phyloP scores from a whole-genome alignment of 2,329 filamentous ascomycete species.

The Cladosporium velox region DNA sequence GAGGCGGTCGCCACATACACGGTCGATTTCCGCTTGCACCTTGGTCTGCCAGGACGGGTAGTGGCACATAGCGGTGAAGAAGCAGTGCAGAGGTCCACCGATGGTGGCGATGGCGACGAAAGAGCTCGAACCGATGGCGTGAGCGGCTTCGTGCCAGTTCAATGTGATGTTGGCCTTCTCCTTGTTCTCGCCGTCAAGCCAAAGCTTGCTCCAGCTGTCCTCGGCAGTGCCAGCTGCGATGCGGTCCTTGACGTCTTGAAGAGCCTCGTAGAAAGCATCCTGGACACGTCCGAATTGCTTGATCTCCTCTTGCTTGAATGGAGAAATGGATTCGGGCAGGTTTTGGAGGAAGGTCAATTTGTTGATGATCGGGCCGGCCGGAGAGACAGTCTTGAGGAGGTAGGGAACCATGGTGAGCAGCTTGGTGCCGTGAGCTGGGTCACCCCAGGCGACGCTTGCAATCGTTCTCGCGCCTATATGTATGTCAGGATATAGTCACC shows the following conservation, averaged over 20 bases:
- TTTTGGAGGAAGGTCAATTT: slow-evolving; percentile 38
- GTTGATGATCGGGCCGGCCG: slow-evolving; percentile 38
- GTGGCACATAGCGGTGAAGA: slow-evolving; percentile 39
- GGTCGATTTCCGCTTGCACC: slow-evolving; percentile 37
- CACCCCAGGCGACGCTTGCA: slow-evolving; percentile 37
- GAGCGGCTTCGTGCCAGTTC: slow-evolving; percentile 38
- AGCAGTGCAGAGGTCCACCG: slow-evolving; percentile 37
- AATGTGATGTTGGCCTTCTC: slow-evolving; percentile 32
- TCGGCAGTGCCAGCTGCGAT: slow-evolving; percentile 28
- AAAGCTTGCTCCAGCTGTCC: slow-evolving; percentile 37
- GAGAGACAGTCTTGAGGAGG: slow-evolving; percentile 39
- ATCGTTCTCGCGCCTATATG: slow-evolving; percentile 32
- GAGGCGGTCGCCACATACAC: slow-evolving; percentile 36
- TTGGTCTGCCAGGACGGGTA: slow-evolving; percentile 36
- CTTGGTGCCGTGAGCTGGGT: slow-evolving; percentile 38
- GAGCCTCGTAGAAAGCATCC: slow-evolving; percentile 38
- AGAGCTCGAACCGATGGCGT: slow-evolving; percentile 38
- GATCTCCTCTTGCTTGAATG: slow-evolving; percentile 35
- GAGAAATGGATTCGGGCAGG: slow-evolving; percentile 35
- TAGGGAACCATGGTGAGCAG: slow-evolving; percentile 37
- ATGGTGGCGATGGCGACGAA: slow-evolving; percentile 40
- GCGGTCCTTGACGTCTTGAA: slow-evolving; percentile 34
- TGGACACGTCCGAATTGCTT: slow-evolving; percentile 35
- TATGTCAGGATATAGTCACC: neutral
- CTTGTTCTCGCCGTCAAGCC: slow-evolving; percentile 30